A percentile compares a stretch with the other conserved stretches of the same genome.
Evolutionary conservation across 805 yeast genomes (phyloP).

Genomic region (Myxozyma mucilagina): DNA sequence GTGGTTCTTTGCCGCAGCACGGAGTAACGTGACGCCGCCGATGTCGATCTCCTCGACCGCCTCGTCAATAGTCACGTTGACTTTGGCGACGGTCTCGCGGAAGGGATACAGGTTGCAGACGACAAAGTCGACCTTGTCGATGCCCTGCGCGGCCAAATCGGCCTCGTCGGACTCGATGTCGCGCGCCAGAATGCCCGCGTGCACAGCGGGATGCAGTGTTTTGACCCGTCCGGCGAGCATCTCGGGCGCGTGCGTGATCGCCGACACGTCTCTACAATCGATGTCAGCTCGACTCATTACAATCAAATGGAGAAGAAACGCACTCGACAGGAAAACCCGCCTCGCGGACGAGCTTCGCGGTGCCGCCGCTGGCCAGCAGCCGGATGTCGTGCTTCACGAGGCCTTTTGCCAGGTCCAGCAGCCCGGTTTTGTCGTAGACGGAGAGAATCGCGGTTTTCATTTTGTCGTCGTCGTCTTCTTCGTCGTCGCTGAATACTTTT

Average conservation of each 20-base stretch:
- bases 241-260: slow-evolving; percentile 98
- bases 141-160: slow-evolving; percentile 84
- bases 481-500: not conserved
- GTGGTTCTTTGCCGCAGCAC: slow-evolving; percentile 99
- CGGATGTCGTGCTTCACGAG: slow-evolving; percentile 84
- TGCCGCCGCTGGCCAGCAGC: slow-evolving; percentile 95
- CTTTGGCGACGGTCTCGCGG: slow-evolving; percentile 94
- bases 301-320: slow-evolving; percentile 11
- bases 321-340: slow-evolving; percentile 94
- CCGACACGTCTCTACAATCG: slow-evolving; percentile 63
- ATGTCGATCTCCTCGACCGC: slow-evolving; percentile 99
- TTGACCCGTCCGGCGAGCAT: slow-evolving; percentile 99
- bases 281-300: not conserved
- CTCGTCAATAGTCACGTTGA: slow-evolving; percentile 92
- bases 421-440: slow-evolving; percentile 96
- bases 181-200: slow-evolving; percentile 93
- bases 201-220: slow-evolving; percentile 98
- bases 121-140: slow-evolving; percentile 93
- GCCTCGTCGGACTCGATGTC: slow-evolving; percentile 85
- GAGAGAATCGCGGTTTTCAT: slow-evolving; percentile 89
- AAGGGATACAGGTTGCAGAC: slow-evolving; percentile 98
- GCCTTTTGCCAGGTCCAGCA: slow-evolving; percentile 94
- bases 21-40: slow-evolving; percentile 94
- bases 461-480: not conserved
- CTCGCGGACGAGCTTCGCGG: slow-evolving; percentile 89